These are phyloP conservation scores for Thraustochytrium sp. DNA, from an alignment of 352 stramenopile genomes.

Conservation along the genomic window DNA sequence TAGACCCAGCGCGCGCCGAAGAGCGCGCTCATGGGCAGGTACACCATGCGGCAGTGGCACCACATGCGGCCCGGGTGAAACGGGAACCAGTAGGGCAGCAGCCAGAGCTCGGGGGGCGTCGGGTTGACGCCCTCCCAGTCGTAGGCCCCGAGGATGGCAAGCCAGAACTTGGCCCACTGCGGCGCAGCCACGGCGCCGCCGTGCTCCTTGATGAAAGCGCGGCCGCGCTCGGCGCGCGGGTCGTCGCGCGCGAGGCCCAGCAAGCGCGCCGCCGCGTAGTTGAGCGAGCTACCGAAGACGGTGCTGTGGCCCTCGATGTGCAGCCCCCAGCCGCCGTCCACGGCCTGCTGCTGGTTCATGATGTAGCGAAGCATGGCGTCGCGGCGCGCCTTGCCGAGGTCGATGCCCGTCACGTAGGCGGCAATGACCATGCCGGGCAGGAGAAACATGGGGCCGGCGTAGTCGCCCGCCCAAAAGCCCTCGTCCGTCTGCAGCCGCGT, in stretches of 20 bases:
- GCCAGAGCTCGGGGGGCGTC: slow-evolving; percentile 78
- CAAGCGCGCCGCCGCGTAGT: slow-evolving; percentile 72
- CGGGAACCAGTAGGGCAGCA: slow-evolving; percentile 78
- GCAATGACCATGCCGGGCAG: slow-evolving; percentile 71
- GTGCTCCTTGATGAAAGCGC: slow-evolving; percentile 64
- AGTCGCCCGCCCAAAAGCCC: slow-evolving; percentile 79
- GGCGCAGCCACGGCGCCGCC: slow-evolving; percentile 69
- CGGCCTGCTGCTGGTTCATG: slow-evolving; percentile 69
- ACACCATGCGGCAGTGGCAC: slow-evolving; percentile 86
- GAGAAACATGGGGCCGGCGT: slow-evolving; percentile 82
- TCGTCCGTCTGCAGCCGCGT: slow-evolving; percentile 74
- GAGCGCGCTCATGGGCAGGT: slow-evolving; percentile 84
- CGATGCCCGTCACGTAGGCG: slow-evolving; percentile 60
- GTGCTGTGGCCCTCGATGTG: slow-evolving; percentile 81
- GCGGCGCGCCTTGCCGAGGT: slow-evolving; percentile 49
- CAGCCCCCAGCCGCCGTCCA: slow-evolving; percentile 79
- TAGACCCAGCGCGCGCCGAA: slow-evolving; percentile 69
- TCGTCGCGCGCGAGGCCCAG: slow-evolving; percentile 57
- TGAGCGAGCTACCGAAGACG: slow-evolving; percentile 79
- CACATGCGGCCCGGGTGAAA: slow-evolving; percentile 80
- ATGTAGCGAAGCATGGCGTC: slow-evolving; percentile 67
- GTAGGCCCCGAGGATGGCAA: slow-evolving; percentile 75
- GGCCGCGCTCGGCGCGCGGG: slow-evolving; percentile 46
- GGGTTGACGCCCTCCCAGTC: slow-evolving; percentile 70
- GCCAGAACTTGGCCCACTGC: slow-evolving; percentile 83